phyloP scores from a whole-genome alignment of 2,329 filamentous ascomycete species.

The Bipolaris sorokiniana region DNA sequence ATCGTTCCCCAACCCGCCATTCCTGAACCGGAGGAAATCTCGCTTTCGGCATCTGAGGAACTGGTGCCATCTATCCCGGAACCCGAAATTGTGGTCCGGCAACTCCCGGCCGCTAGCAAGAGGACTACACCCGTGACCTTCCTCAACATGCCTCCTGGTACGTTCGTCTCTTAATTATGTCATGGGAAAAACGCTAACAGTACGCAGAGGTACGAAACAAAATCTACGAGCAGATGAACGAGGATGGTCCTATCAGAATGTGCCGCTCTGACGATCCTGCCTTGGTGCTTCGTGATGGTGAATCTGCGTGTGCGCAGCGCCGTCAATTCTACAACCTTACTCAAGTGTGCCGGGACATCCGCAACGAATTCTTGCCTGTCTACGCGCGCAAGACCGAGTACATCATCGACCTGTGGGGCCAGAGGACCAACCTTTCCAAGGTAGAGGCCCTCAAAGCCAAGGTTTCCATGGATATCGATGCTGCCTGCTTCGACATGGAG shows the following conservation, averaged over 20 bases:
- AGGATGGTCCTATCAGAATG: constrained; percentile 18
- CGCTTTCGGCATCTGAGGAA: not conserved
- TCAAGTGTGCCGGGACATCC: constrained; percentile 35
- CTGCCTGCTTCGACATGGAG: constrained; percentile 25
- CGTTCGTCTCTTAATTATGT: not conserved
- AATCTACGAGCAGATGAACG: constrained; percentile 19
- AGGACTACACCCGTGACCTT: constrained; percentile 9
- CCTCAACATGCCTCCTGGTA: constrained; percentile 17
- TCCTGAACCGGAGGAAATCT: not conserved
- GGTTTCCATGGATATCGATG: constrained; percentile 32
- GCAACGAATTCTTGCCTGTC: constrained; percentile 32
- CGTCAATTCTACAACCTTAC: constrained; percentile 23
- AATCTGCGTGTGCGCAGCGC: not conserved
- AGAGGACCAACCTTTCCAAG: constrained; percentile 10
- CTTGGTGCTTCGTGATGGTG: constrained; percentile 6
- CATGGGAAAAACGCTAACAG: not conserved
- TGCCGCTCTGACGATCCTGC: constrained; percentile 20
- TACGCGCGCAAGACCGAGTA: constrained; percentile 21
- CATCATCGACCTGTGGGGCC: constrained; percentile 18
- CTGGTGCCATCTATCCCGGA: not conserved
- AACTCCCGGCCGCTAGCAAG: not conserved
- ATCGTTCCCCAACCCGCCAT: not conserved
- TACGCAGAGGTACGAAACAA: constrained; percentile 19
- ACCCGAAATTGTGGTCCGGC: not conserved
- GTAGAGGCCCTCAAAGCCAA: constrained; percentile 16